Conservation (phyloP, 768 basidiomycete genomes). For the Mycena alexandri region DNA sequence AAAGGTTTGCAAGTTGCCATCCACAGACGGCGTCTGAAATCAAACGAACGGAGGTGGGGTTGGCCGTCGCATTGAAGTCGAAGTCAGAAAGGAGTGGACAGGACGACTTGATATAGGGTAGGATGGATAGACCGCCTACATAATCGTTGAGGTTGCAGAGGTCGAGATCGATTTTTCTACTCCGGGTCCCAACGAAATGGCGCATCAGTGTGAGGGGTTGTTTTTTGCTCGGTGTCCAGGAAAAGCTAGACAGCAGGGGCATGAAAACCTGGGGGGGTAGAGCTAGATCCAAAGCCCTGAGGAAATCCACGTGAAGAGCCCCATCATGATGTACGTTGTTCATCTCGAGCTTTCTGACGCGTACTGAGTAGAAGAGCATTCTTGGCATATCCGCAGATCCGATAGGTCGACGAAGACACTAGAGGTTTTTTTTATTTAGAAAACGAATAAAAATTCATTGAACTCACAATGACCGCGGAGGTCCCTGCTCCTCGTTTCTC, state of each 20-base stretch:
- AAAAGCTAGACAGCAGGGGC: slow-evolving; percentile 14
- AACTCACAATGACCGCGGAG: slow-evolving; percentile 13
- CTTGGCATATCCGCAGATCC: slow-evolving; percentile 16
- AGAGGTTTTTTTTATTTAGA: background rate
- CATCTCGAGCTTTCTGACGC: slow-evolving; percentile 6
- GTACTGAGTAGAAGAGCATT: slow-evolving; percentile 29
- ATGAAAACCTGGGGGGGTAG: slow-evolving; percentile 9
- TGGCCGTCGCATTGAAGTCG: background rate
- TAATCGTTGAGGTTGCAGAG: background rate
- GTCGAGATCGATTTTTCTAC: slow-evolving; percentile 2
- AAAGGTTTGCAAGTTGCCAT: slow-evolving; percentile 20
- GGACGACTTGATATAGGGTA: slow-evolving; percentile 18
- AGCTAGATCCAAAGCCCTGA: slow-evolving; percentile 23
- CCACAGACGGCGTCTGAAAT: slow-evolving; percentile 27
- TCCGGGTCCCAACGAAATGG: slow-evolving; percentile 9
- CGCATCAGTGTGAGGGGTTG: background rate
- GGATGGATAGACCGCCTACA: slow-evolving; percentile 6
- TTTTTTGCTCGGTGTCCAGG: slow-evolving; percentile 9
- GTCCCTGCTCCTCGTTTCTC: background rate
- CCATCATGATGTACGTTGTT: rapidly evolving
- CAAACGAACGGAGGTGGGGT: background rate
- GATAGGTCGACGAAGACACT: slow-evolving; percentile 26
- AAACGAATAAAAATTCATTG: background rate
- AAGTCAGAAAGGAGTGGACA: slow-evolving; percentile 17
- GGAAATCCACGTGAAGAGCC: slow-evolving; percentile 12